phyloP scores from a whole-genome alignment of 805 yeast species.

The Huiozyma sinensis region DNA sequence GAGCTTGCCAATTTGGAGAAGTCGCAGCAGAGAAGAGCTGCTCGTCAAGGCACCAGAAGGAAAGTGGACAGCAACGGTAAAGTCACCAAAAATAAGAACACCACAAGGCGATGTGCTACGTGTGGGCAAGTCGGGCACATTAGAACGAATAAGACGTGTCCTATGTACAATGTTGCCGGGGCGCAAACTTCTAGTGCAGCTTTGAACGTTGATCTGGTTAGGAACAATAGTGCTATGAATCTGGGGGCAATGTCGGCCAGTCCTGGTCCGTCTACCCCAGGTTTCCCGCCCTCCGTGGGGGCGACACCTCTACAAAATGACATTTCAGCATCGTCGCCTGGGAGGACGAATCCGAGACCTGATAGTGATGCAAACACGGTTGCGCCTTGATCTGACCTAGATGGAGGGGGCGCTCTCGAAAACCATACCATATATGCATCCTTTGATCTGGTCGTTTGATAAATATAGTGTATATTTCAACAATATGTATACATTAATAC shows the following conservation, averaged over 20 bases:
- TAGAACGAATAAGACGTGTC: constrained; percentile 81
- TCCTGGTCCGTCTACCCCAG: background rate
- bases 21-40: constrained; percentile 55
- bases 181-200: background rate
- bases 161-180: constrained; percentile 47
- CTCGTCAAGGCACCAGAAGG: constrained; percentile 43
- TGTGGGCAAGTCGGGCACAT: constrained; percentile 96
- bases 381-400: no score
- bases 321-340: background rate
- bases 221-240: background rate
- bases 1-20: constrained; percentile 75
- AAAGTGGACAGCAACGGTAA: constrained; percentile 15
- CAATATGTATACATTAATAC: no score
- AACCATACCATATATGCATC: no score
- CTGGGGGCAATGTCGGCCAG: background rate
- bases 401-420: no score
- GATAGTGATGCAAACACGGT: background rate
- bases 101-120: constrained; percentile 77
- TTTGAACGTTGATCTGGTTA: no score
- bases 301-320: background rate
- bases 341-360: background rate
- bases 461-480: no score
- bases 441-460: no score
- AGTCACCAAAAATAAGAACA: constrained; percentile 27
- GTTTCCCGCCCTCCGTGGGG: background rate